A percentile compares a stretch with the other conserved stretches of the same genome.
phyloP scores from a whole-genome alignment of 768 basidiomycete genomes.

The Psilocybe cyanescens region DNA sequence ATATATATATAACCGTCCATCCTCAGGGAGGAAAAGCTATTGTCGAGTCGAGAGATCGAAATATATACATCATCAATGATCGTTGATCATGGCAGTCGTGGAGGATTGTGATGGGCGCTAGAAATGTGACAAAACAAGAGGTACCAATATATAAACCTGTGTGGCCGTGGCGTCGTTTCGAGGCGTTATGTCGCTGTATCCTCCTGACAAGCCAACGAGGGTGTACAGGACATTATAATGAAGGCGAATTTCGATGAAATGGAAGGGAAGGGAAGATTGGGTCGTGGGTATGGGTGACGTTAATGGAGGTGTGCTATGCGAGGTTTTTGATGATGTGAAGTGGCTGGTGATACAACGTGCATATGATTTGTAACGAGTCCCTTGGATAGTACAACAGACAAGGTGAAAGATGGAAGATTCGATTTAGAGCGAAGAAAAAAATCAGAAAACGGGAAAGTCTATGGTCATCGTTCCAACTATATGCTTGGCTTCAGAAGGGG shows the following conservation, averaged over 20 bases:
- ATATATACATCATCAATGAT: constrained; percentile 6
- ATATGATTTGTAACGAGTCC: constrained; percentile 31
- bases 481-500: neutral
- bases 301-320: constrained; percentile 3
- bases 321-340: constrained; percentile 20
- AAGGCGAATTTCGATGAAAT: neutral
- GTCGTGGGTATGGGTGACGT: constrained; percentile 3
- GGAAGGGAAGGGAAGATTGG: neutral
- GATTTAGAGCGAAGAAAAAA: neutral
- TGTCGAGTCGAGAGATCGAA: constrained; percentile 3
- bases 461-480: constrained; percentile 15
- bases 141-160: constrained; percentile 10
- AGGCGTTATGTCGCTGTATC: neutral
- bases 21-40: constrained; percentile 9
- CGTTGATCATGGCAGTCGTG: constrained; percentile 3
- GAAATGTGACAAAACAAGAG: constrained; percentile 13
- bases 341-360: constrained; percentile 46
- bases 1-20: constrained; percentile 22
- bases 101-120: neutral
- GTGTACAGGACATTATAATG: constrained; percentile 1
- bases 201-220: neutral
- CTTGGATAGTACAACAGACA: constrained; percentile 44
- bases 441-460: constrained; percentile 13
- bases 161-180: constrained; percentile 4
- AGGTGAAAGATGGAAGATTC: neutral